Percentiles rank a stretch among this genome's conserved stretches.
These are phyloP conservation scores for Haberlea rhodopensis DNA, from an alignment of 257 asterid species.

Conservation along the genomic window DNA sequence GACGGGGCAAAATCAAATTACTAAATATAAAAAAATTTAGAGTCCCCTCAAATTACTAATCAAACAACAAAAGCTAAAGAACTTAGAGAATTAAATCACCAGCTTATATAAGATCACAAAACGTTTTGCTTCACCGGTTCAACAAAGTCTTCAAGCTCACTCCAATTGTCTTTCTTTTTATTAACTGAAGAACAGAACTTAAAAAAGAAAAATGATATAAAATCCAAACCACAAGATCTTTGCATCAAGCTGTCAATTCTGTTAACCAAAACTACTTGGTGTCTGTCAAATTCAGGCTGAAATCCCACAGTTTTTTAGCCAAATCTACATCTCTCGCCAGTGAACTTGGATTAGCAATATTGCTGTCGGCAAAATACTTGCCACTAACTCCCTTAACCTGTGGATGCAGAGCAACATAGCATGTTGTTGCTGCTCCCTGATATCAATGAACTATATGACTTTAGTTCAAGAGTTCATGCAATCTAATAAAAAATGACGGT, in stretches of 20 bases:
- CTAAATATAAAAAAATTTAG: too few relatives aligned
- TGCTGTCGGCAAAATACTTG: conserved; percentile 58
- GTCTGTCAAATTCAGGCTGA: conserved; percentile 50
- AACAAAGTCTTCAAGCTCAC: not conserved
- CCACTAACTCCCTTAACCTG: conserved; percentile 69
- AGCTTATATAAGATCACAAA: not conserved
- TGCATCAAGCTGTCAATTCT: not conserved
- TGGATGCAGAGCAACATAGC: conserved; percentile 76
- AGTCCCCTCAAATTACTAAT: too few relatives aligned
- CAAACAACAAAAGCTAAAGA: not conserved
- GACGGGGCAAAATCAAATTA: too few relatives aligned
- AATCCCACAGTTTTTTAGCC: conserved; percentile 75
- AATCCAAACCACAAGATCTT: not conserved
- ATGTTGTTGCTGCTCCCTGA: conserved; percentile 64
- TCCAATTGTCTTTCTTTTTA: too few relatives aligned
- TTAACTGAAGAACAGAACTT: too few relatives aligned
- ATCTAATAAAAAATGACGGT: not conserved
- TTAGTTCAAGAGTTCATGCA: not conserved
- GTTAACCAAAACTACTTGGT: conserved; percentile 30
- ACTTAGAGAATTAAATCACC: not conserved
- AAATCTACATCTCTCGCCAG: conserved; percentile 48
- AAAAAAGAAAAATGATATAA: not conserved
- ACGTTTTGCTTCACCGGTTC: not conserved
- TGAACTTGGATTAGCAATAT: conserved; percentile 30
- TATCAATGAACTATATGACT: not conserved